Conservation (phyloP, 345 rosid genomes). For the Linum trigynum region DNA sequence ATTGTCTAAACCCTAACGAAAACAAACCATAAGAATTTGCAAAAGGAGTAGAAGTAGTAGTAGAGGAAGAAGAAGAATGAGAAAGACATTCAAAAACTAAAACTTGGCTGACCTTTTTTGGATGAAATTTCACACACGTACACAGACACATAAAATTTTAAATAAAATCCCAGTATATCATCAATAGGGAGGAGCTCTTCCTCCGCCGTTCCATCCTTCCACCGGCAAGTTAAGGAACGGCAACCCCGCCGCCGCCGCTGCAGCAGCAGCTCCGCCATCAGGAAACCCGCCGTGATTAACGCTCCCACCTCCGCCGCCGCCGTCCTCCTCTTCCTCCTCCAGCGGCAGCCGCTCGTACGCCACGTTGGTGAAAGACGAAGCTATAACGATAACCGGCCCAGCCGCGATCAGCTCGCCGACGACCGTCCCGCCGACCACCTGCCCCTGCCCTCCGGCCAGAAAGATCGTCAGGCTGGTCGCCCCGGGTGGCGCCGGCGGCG, state of each 20-base stretch:
- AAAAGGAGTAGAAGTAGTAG: no score
- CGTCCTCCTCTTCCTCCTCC: conserved; percentile 70
- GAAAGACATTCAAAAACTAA: no score
- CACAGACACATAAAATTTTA: background rate
- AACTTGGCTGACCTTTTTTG: background rate
- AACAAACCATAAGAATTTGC: no score
- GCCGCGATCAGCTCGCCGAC: conserved; percentile 90
- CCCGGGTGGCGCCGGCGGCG: conserved; percentile 94
- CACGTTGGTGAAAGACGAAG: conserved; percentile 84
- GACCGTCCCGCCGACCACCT: conserved; percentile 89
- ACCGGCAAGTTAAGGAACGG: conserved; percentile 89
- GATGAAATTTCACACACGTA: background rate
- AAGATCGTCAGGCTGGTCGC: conserved; percentile 84
- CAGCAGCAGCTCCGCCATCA: conserved; percentile 29
- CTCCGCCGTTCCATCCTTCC: conserved; percentile 61
- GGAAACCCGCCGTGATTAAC: conserved; percentile 35
- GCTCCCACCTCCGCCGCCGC: conserved; percentile 42
- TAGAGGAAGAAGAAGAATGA: no score
- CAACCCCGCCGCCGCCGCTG: conserved; percentile 42
- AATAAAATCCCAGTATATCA: background rate
- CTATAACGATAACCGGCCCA: conserved; percentile 87
- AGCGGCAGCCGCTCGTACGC: conserved; percentile 89
- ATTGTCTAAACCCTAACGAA: no score
- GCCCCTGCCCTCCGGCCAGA: conserved; percentile 85
- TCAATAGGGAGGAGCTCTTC: background rate